Evolutionary conservation across 192 early-diverging fungal genomes (phyloP), one percentile per base, ranked within the genome.

Genomic region (Coemansia sp.): DNA sequence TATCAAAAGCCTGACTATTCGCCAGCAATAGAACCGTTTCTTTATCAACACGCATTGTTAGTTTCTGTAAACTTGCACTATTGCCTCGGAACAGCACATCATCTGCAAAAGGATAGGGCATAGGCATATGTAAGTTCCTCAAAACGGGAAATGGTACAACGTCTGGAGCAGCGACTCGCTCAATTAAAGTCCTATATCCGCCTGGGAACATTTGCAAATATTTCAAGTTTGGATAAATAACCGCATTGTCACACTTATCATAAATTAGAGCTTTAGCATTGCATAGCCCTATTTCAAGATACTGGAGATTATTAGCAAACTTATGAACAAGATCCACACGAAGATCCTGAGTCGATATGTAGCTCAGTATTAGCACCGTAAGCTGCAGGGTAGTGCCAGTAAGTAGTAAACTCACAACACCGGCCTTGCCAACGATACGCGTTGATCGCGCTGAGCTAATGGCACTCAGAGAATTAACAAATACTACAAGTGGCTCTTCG

Each of bases 61-160:
- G 22, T 41, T 54, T 17, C 49, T 65, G 36, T 24, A 65, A 36
- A 38, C 49, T 65, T 2, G 25, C 35, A n/a, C 47, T 54, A 22
- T 65, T 65, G 7, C 63, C 63, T 22, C 63, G 63, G 12, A 65
- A 65, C 36, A 65, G 24, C 0, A 54, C 51, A 41, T 65, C 49
- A 65, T 54, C 24, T 10, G 32, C 37, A 19, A 65, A 65, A 38
- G 63, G 63, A 25, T 65, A 65, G 15, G 29, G 15, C 19, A 27
- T n/a, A 1, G 47, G 9, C 6, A 38, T 20, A 38, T 5, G 14
- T 12, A 65, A 47, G 12, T 24, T 31, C 14, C 24, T 20, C 14
- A 65, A 49, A 5, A 3, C 4, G 6, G 63, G 49, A 65, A 65
- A 56, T 20, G 39, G 51, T 5, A 25, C 51, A 31, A 43, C 24